Base-by-base conservation (phyloP, 2,329 filamentous ascomycete species). In the Calycina herbarum region DNA sequence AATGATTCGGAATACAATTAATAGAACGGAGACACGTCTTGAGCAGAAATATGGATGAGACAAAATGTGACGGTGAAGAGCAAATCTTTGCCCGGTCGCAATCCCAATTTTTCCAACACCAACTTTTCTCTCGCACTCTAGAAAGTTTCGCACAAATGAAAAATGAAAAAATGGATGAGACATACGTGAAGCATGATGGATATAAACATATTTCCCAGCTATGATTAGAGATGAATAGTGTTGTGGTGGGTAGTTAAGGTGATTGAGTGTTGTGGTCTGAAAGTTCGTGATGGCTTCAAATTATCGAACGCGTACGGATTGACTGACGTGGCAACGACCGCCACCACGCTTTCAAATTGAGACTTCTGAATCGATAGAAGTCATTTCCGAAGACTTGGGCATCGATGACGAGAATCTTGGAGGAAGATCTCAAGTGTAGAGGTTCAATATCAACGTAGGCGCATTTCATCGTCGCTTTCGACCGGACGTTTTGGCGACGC, bases 241-340 rank as follows among this genome's bases (percentile, higher is more conserved):
- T 66, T 61, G 67, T 66, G 68, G 65, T 65, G 61, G 64, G 29
- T 54, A 42, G 13, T 61, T 42, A 51, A 33, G 62, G 35, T 40
- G 45, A 13, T 68, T 64, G 38, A 61, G 63, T 64, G 13, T 62
- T 45, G 66, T n/a, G 24, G 31, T 38, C 62, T 51, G 54, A 48
- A 66, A 68, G 64, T 56, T 71, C 66, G 68, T 62, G 71, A 72
- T 71, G 66, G 68, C 71, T 68, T 72, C 71, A 72, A 63, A 62
- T 61, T 27, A 54, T 64, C 54, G 60, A 20, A 56, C 56, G 63
- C 59, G 54, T 54, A 5, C 24, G 35, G 64, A 24, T 42, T 64
- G 31, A 33, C 31, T 57, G 51, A 31, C 42, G 3, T 24, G 38
- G 40, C 15, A 27, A 64, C 66, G 29, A 64, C 57, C 45, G 20